Conservation (phyloP, 208 protist species). For the Wallacemonas sp. region DNA sequence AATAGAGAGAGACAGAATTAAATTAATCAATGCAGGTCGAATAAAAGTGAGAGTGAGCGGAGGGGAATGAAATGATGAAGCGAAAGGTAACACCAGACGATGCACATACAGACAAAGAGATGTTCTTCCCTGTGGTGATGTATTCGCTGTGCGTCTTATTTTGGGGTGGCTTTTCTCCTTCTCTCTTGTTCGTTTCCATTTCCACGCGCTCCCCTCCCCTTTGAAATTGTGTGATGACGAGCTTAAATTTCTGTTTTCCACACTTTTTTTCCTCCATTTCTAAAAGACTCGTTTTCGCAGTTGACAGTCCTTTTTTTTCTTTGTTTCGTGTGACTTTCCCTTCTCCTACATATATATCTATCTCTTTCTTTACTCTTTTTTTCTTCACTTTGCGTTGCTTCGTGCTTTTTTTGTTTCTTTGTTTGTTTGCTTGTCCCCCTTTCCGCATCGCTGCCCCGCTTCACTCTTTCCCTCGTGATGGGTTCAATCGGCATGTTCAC, state of each 20-base stretch:
- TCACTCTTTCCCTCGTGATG: not conserved
- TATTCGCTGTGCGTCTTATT: too few species aligned
- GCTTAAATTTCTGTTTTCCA: not conserved
- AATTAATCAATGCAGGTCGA: not conserved
- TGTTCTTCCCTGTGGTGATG: too few species aligned
- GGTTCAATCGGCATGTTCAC: constrained; percentile 17
- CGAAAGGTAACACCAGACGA: too few species aligned
- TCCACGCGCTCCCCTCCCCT: too few species aligned
- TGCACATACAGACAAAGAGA: too few species aligned
- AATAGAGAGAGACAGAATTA: not conserved
- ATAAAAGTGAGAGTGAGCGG: too few species aligned
- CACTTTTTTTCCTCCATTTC: constrained; percentile 10
- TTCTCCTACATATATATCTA: constrained; percentile 10
- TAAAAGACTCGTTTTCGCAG: too few species aligned
- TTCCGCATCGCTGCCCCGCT: not conserved
- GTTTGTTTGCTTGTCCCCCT: constrained; percentile 5
- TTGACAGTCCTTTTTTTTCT: constrained; percentile 2
- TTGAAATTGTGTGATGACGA: too few species aligned
- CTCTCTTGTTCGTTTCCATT: too few species aligned
- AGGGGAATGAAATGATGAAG: too few species aligned
- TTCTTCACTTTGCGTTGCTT: not conserved
- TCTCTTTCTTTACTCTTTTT: constrained; percentile 1
- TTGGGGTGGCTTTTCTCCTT: too few species aligned
- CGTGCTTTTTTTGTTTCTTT: constrained; percentile 9
- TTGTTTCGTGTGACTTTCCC: constrained; percentile 2